Evolutionary conservation across 192 early-diverging fungal genomes (phyloP).

Genomic region (Geranomyces michiganensis): DNA sequence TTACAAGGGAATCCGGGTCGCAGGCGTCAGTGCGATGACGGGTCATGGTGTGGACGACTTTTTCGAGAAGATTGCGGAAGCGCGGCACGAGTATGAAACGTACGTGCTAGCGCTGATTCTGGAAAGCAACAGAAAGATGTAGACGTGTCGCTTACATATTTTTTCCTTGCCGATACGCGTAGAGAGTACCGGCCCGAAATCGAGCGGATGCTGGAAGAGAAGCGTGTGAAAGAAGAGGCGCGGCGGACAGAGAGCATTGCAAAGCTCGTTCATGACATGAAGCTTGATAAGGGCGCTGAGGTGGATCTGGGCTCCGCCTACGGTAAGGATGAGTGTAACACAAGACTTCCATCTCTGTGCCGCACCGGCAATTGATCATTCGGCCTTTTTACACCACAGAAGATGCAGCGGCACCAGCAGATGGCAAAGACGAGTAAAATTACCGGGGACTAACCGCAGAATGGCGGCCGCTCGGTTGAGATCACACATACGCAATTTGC

Average conservation of each 20-base stretch:
- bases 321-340: not conserved
- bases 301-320: slow-evolving; percentile 11
- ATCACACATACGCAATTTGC: no score
- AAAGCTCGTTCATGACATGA: slow-evolving; percentile 88
- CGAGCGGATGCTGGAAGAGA: slow-evolving; percentile 70
- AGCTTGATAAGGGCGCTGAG: slow-evolving; percentile 49
- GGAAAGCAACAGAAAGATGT: not conserved
- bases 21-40: slow-evolving; percentile 89
- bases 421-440: no score
- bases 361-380: no score
- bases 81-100: slow-evolving; percentile 80
- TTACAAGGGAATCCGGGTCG: slow-evolving; percentile 63
- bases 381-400: no score
- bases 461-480: no score
- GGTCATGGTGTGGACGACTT: slow-evolving; percentile 91
- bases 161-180: not conserved
- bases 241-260: slow-evolving; percentile 72
- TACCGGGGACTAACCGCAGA: no score
- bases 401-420: no score
- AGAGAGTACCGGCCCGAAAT: slow-evolving; percentile 86
- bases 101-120: slow-evolving; percentile 25
- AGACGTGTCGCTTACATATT: slow-evolving; percentile 2
- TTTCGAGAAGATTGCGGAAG: slow-evolving; percentile 79
- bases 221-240: slow-evolving; percentile 65
- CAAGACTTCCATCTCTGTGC: no score